Evolutionary conservation across 2,329 filamentous ascomycete species (phyloP).

Genomic region (Colletotrichum chrysophilum): DNA sequence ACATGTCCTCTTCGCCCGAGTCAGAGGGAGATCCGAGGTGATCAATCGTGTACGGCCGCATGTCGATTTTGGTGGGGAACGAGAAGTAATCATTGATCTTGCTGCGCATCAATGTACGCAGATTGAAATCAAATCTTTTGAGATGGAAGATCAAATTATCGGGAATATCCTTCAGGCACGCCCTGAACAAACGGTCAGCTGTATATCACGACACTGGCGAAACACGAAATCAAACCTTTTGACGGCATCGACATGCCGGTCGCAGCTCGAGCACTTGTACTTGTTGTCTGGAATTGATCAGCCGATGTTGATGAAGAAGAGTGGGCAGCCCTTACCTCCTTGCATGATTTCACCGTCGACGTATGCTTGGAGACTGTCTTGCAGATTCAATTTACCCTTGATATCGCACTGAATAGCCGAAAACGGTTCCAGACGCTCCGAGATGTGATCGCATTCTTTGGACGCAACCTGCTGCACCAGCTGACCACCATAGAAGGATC

Average conservation of each 20-base stretch:
- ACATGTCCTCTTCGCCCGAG: conserved; percentile 71
- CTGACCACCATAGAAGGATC: conserved; percentile 88
- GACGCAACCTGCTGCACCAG: conserved; percentile 95
- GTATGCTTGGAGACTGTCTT: conserved; percentile 92
- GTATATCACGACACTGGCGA: not conserved
- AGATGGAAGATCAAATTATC: conserved; percentile 96
- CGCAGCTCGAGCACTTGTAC: conserved; percentile 94
- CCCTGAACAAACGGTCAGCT: conserved; percentile 50
- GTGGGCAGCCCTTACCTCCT: conserved; percentile 61
- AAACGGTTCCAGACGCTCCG: conserved; percentile 87
- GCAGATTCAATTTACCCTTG: conserved; percentile 83
- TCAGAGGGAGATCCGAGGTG: conserved; percentile 70
- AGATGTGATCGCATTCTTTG: conserved; percentile 92
- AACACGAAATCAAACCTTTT: conserved; percentile 65
- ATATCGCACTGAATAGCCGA: conserved; percentile 96
- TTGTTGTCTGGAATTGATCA: conserved; percentile 74
- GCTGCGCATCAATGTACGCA: conserved; percentile 76
- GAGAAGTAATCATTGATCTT: conserved; percentile 97
- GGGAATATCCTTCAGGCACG: conserved; percentile 89
- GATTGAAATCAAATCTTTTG: conserved; percentile 85
- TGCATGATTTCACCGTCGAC: conserved; percentile 97
- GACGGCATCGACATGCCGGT: conserved; percentile 88
- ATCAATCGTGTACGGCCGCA: conserved; percentile 89
- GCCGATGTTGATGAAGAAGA: not conserved
- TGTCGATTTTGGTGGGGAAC: conserved; percentile 83